Conservation (phyloP, 331 rosid genomes). For the Rosa hybrid region DNA sequence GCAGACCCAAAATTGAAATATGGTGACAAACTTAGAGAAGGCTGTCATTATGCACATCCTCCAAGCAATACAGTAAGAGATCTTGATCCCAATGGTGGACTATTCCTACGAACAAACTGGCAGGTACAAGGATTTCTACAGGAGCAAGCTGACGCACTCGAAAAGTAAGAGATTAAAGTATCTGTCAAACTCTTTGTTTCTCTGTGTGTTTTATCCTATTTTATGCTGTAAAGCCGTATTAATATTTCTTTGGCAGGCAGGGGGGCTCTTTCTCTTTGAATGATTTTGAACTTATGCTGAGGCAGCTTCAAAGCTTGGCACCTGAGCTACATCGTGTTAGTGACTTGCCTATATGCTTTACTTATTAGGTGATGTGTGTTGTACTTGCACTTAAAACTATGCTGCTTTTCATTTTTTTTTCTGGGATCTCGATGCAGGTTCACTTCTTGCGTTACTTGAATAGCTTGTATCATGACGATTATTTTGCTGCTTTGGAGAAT, state of each 20-base stretch:
- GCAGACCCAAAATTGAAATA: conserved; percentile 53
- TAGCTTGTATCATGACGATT: conserved; percentile 79
- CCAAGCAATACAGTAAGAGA: conserved; percentile 47
- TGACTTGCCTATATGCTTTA: conserved; percentile 10
- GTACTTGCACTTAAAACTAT: conserved; percentile 4
- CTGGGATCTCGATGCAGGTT: conserved; percentile 56
- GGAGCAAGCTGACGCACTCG: conserved; percentile 89
- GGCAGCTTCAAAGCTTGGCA: conserved; percentile 83
- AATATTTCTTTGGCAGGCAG: conserved; percentile 52
- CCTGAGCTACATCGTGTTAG: conserved; percentile 94
- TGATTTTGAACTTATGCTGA: conserved; percentile 65
- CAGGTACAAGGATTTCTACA: conserved; percentile 94
- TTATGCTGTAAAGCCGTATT: conserved; percentile 27
- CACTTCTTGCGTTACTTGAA: conserved; percentile 87
- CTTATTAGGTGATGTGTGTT: background rate
- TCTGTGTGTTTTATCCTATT: conserved; percentile 19
- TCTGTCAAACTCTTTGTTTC: background rate
- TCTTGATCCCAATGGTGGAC: conserved; percentile 52
- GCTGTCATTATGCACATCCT: conserved; percentile 54
- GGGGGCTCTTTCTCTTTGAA: conserved; percentile 71
- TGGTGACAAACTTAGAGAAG: conserved; percentile 52
- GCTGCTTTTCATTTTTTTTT: conserved; percentile 18
- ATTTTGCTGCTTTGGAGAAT: conserved; percentile 81
- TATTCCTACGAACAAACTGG: conserved; percentile 81
- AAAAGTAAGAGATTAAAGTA: conserved; percentile 51